Evolutionary conservation across 495 filamentous ascomycete genomes (phyloP).

Genomic region (Neurospora sp.): DNA sequence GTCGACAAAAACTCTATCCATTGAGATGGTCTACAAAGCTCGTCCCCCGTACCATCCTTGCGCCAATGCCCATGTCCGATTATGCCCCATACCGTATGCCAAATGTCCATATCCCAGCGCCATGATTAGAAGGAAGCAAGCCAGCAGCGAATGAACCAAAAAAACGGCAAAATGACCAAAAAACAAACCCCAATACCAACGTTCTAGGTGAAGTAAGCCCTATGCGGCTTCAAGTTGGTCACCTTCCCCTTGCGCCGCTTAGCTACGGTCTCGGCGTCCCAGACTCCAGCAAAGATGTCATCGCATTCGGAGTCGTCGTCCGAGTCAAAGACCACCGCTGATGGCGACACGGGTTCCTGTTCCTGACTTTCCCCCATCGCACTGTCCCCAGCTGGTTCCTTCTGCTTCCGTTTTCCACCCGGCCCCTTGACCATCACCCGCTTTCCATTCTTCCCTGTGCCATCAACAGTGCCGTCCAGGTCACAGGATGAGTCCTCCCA

Average conservation of each 20-base stretch:
- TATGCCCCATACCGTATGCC: background rate
- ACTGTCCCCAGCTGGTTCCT: background rate
- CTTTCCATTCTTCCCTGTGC: background rate
- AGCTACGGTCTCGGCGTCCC: slow-evolving; percentile 61
- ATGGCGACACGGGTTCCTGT: slow-evolving; percentile 4
- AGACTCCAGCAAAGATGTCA: slow-evolving; percentile 80
- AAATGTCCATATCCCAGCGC: background rate
- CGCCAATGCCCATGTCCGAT: background rate
- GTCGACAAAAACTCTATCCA: background rate
- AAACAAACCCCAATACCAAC: background rate
- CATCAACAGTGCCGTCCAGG: background rate
- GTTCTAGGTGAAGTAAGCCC: background rate
- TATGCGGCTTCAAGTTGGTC: slow-evolving; percentile 8
- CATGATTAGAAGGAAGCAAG: background rate
- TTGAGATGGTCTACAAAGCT: background rate
- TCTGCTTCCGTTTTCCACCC: background rate
- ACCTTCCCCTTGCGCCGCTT: slow-evolving; percentile 52
- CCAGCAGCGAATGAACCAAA: background rate
- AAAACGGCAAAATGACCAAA: background rate
- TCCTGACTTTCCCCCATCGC: background rate
- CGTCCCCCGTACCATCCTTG: background rate
- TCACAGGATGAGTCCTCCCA: slow-evolving; percentile 48
- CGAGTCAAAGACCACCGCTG: slow-evolving; percentile 66
- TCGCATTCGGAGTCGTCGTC: slow-evolving; percentile 94
- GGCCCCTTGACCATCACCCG: background rate